These are phyloP conservation scores for Diaporthe nobilis DNA, from an alignment of 2,329 filamentous ascomycete species.

Conservation along the genomic window DNA sequence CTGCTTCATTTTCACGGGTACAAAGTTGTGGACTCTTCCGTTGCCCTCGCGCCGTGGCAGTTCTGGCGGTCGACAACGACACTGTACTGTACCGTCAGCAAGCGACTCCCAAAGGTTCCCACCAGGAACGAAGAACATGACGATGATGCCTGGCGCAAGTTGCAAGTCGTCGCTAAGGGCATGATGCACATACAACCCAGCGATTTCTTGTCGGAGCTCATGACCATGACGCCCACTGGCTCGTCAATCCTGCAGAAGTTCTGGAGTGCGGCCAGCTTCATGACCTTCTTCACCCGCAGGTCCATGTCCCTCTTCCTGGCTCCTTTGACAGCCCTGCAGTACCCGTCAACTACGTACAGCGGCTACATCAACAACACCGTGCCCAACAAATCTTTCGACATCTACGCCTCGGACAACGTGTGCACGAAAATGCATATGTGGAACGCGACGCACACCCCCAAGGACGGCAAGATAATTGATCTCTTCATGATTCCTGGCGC, in stretches of 20 bases:
- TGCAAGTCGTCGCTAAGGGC: slow-evolving; percentile 68
- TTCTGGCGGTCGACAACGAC: slow-evolving; percentile 76
- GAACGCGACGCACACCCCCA: slow-evolving; percentile 61
- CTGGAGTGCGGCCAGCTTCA: slow-evolving; percentile 63
- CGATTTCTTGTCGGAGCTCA: slow-evolving; percentile 69
- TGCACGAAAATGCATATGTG: slow-evolving; percentile 69
- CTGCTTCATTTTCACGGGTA: slow-evolving; percentile 72
- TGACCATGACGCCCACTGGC: slow-evolving; percentile 67
- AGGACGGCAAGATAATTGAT: slow-evolving; percentile 56
- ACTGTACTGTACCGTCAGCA: slow-evolving; percentile 72
- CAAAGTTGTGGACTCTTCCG: slow-evolving; percentile 73
- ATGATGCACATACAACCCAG: slow-evolving; percentile 68
- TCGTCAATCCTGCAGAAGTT: slow-evolving; percentile 60
- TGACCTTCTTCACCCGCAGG: slow-evolving; percentile 69
- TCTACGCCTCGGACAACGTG: slow-evolving; percentile 67
- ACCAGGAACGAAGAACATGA: slow-evolving; percentile 48
- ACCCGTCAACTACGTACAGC: slow-evolving; percentile 62
- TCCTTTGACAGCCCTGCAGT: slow-evolving; percentile 69
- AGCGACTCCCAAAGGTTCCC: slow-evolving; percentile 46
- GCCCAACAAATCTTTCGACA: slow-evolving; percentile 56
- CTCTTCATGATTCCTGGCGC: slow-evolving; percentile 75
- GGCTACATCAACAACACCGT: slow-evolving; percentile 68
- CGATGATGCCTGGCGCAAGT: slow-evolving; percentile 57
- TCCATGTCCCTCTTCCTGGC: slow-evolving; percentile 67
- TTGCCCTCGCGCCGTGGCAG: slow-evolving; percentile 67